These are phyloP conservation scores for Cercospora sp. DNA, from an alignment of 2,329 filamentous ascomycete species.

Conservation along the genomic window DNA sequence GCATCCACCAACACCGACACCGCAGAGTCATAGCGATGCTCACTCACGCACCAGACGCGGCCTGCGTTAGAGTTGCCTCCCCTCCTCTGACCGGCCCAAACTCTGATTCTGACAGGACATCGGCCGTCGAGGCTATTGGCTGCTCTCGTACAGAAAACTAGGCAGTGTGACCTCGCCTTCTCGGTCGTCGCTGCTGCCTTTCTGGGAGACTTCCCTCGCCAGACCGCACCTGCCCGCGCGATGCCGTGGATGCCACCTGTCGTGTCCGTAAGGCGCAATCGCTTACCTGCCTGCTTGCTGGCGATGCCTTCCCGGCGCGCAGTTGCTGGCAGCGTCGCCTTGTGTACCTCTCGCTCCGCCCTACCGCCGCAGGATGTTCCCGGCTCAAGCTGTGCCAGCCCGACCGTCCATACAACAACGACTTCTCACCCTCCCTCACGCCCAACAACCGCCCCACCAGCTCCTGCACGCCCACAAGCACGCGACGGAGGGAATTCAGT, in stretches of 20 bases:
- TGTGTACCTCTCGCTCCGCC: constrained; percentile 12
- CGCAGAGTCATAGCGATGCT: background rate
- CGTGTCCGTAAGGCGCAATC: background rate
- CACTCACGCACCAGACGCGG: background rate
- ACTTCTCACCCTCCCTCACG: constrained; percentile 1
- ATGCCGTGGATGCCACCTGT: background rate
- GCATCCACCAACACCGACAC: background rate
- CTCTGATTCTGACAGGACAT: background rate
- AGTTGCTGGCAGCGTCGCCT: background rate
- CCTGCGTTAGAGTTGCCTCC: background rate
- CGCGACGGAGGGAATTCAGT: background rate
- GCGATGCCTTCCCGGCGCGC: background rate
- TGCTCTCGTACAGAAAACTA: background rate
- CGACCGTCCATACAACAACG: background rate
- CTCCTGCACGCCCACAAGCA: background rate
- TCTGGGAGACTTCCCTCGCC: background rate
- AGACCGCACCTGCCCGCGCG: background rate
- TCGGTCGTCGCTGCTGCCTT: background rate
- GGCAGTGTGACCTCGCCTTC: background rate
- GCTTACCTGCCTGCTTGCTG: background rate
- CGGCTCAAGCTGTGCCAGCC: background rate
- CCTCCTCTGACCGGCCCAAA: constrained; percentile 7
- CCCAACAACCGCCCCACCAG: background rate
- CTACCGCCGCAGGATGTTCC: background rate
- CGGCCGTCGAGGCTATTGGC: background rate